Percentiles rank a stretch among this genome's conserved stretches.
phyloP scores from a whole-genome alignment of 2,329 filamentous ascomycete genomes.

The Botrytis cinerea region DNA sequence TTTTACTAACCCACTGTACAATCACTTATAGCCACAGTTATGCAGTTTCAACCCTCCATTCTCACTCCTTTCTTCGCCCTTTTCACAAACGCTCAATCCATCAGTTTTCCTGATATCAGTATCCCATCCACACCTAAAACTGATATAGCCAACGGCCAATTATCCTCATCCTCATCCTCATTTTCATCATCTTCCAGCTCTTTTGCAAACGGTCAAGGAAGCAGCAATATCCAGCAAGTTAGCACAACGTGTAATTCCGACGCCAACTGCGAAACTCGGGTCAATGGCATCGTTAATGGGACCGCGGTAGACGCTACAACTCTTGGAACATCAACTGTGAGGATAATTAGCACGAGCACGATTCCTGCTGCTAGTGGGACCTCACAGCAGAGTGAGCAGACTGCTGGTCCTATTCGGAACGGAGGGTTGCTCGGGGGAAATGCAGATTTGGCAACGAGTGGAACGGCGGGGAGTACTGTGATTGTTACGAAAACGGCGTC shows the following conservation, averaged over 20 bases:
- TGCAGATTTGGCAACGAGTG: conserved; percentile 2
- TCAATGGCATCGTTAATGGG: conserved; percentile 7
- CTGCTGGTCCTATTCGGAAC: background rate
- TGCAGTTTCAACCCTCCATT: background rate
- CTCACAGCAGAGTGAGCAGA: background rate
- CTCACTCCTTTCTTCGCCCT: background rate
- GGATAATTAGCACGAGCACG: background rate
- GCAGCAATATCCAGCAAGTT: background rate
- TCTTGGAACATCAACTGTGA: conserved; percentile 1
- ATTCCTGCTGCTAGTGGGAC: background rate
- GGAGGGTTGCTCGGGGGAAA: background rate
- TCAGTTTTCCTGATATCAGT: background rate
- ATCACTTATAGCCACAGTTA: background rate
- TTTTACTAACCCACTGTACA: background rate
- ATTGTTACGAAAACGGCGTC: background rate
- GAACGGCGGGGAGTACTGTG: conserved; percentile 7
- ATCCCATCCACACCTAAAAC: background rate
- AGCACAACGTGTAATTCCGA: background rate
- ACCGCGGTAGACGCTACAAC: background rate
- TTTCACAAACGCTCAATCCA: conserved; percentile 1
- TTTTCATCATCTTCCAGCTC: conserved; percentile 17
- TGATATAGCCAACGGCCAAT: background rate
- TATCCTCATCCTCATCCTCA: conserved; percentile 5
- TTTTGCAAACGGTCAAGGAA: background rate
- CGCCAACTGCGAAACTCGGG: conserved; percentile 10